These are phyloP conservation scores for Miamiensis avidus DNA, from an alignment of 169 alveolate species.

Conservation along the genomic window DNA sequence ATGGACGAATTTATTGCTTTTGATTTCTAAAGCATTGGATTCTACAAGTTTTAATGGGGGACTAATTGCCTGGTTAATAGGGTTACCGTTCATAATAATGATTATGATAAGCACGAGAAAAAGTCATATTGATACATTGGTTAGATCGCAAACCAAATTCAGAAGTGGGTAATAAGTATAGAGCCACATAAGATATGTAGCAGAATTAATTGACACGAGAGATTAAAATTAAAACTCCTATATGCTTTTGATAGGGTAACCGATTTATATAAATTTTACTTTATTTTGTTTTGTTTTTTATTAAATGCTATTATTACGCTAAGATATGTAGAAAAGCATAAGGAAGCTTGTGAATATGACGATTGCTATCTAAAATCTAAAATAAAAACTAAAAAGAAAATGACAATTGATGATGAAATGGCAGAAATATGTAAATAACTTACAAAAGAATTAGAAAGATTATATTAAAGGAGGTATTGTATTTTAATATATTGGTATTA, in stretches of 20 bases:
- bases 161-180: slow-evolving; percentile 34
- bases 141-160: slow-evolving; percentile 24
- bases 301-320: neutral
- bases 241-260: slow-evolving; percentile 38
- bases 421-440: slow-evolving; percentile 20
- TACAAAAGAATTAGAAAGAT: slow-evolving; percentile 24
- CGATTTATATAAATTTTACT: neutral
- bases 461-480: neutral
- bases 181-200: slow-evolving; percentile 40
- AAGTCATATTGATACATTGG: slow-evolving; percentile 31
- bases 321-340: slow-evolving; percentile 40
- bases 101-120: slow-evolving; percentile 35
- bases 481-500: neutral
- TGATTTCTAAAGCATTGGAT: slow-evolving; percentile 24
- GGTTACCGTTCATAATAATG: slow-evolving; percentile 34
- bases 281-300: too few relatives aligned
- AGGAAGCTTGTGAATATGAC: slow-evolving; percentile 39
- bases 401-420: slow-evolving; percentile 28
- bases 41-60: slow-evolving; percentile 32
- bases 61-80: slow-evolving; percentile 35
- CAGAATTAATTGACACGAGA: slow-evolving; percentile 18
- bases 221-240: slow-evolving; percentile 33
- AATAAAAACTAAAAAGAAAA: slow-evolving; percentile 18
- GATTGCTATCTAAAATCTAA: slow-evolving; percentile 34
- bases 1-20: slow-evolving; percentile 33